These are phyloP conservation scores for Mycena rebaudengoi DNA, from an alignment of 768 basidiomycete species.

Conservation along the genomic window DNA sequence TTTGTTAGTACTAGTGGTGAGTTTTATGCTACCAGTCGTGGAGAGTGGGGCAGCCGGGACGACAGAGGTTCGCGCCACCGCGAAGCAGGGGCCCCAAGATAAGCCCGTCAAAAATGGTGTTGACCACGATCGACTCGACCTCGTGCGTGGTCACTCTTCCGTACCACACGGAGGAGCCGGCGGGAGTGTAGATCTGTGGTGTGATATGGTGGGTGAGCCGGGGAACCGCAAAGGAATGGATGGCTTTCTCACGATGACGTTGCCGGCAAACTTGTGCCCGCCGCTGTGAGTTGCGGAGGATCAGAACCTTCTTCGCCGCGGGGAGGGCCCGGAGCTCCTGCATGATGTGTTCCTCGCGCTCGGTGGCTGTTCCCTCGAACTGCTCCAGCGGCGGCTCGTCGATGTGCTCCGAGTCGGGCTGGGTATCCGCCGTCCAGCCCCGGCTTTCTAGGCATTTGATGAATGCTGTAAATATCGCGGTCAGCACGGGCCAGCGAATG, in stretches of 20 bases:
- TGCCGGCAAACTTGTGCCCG: slow-evolving; percentile 90
- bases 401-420: slow-evolving; percentile 67
- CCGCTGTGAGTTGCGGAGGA: slow-evolving; percentile 87
- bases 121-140: slow-evolving; percentile 83
- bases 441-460: slow-evolving; percentile 66
- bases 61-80: slow-evolving; percentile 82
- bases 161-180: slow-evolving; percentile 90
- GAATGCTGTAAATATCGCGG: slow-evolving; percentile 57
- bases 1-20: too few relatives aligned
- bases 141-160: slow-evolving; percentile 93
- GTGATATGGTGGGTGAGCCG: too few relatives aligned
- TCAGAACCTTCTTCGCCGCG: slow-evolving; percentile 73
- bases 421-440: slow-evolving; percentile 81
- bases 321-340: slow-evolving; percentile 61
- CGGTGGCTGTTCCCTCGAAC: slow-evolving; percentile 56
- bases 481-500: background rate
- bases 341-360: slow-evolving; percentile 63
- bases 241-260: too few relatives aligned
- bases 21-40: slow-evolving; percentile 69
- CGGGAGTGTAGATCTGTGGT: slow-evolving; percentile 90
- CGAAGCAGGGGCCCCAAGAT: slow-evolving; percentile 80
- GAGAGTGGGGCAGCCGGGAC: slow-evolving; percentile 72
- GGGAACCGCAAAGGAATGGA: too few relatives aligned
- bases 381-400: slow-evolving; percentile 70
- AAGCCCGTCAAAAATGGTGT: slow-evolving; percentile 86